Base-by-base conservation (phyloP, 768 basidiomycete species). In the Hirschioporus abietinus region DNA sequence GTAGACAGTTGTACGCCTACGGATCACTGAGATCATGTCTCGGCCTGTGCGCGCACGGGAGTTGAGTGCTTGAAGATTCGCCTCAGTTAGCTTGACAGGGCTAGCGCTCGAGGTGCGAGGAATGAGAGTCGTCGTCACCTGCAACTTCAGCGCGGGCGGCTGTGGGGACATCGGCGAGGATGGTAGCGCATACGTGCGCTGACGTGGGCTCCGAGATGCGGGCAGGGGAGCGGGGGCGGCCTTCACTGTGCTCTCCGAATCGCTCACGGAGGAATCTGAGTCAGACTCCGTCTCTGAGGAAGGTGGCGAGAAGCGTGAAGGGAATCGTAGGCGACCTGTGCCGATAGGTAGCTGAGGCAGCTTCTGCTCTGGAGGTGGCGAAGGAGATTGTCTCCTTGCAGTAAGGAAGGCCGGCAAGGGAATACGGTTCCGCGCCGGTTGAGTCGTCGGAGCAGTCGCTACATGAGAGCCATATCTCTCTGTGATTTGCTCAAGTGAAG, bases 401-500 rank as follows among this genome's bases (percentile, higher is more conserved):
- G 42, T 70, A 66, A 76, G 70, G 74, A 80, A 79, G 30, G 73
- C 72, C 26, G 79, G 78, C 42, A 79, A 71, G 63, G 77, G 78
- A 67, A 69, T 70, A 24, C 17, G 60, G 17, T 24, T 61, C 30
- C 60, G 24, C 20, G 42, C 42, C 3, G 70, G 68, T 69, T 66
- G 68, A 63, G 66, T 68, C 71, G 58, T 67, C 70, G 69, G 57
- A 68, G 70, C 66, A 71, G 69, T 75, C 72, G 69, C 66, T 64
- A 68, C 69, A 35, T 79, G 78, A 26, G 77, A 76, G 68, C 79
- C 81, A 70, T 91, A 71, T 68, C 82, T 89, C 58, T 90, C 87
- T 35, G 86, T 85, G 67, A 92, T 92, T 72, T 92, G 87, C 70
- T 90, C 90, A 67, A 93, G 84, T 26, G 91, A 92, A 24, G 91